These are phyloP conservation scores for Blastobotrys parvus DNA, from an alignment of 805 yeast species.

Conservation along the genomic window DNA sequence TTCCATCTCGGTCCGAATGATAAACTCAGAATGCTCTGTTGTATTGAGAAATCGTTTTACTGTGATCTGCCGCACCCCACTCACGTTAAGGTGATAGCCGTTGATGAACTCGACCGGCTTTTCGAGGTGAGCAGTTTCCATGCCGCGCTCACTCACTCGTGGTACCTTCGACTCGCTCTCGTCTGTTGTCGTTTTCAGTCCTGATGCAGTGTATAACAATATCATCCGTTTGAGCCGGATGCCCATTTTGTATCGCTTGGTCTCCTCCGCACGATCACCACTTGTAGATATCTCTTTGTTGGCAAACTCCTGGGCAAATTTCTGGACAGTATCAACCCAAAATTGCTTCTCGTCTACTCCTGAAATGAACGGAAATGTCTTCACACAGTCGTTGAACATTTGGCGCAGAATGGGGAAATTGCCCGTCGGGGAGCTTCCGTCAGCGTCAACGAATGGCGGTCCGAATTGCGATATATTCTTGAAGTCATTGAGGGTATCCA, in stretches of 20 bases:
- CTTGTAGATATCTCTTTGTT: conserved; percentile 62
- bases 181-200: conserved; percentile 44
- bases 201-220: conserved; percentile 64
- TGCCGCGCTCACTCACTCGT: conserved; percentile 17
- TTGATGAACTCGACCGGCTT: conserved; percentile 31
- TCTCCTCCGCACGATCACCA: conserved; percentile 65
- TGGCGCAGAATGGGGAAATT: conserved; percentile 60
- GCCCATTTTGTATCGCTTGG: conserved; percentile 53
- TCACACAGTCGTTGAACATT: conserved; percentile 53
- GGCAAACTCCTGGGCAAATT: conserved; percentile 73
- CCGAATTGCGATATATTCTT: conserved; percentile 65
- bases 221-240: conserved; percentile 54
- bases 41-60: conserved; percentile 21
- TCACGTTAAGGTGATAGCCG: conserved; percentile 56
- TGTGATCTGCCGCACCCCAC: conserved; percentile 45
- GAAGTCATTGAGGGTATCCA: conserved; percentile 49
- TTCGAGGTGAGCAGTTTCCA: conserved; percentile 11
- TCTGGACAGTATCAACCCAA: conserved; percentile 76
- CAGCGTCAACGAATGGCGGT: conserved; percentile 54
- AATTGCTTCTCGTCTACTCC: conserved; percentile 47
- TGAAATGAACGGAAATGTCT: conserved; percentile 67
- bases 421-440: conserved; percentile 28
- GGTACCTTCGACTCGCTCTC: conserved; percentile 23
- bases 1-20: conserved; percentile 21
- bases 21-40: conserved; percentile 25